phyloP scores from a whole-genome alignment of 2,329 filamentous ascomycete genomes.

The Sphaerulina musiva region DNA sequence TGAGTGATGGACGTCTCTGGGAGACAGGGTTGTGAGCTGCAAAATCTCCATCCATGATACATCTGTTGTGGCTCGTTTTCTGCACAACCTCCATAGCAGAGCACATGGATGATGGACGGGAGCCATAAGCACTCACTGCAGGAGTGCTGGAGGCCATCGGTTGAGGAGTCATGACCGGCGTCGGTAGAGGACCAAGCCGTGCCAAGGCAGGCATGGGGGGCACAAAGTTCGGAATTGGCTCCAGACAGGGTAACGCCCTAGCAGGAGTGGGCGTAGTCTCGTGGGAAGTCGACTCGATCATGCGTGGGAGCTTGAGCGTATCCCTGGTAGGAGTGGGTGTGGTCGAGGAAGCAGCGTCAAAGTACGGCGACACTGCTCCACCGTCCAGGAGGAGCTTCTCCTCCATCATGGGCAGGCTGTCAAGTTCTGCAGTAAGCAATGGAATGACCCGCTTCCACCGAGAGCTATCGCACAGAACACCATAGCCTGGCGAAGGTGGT shows the following conservation, averaged over 20 bases:
- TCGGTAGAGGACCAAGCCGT: slow-evolving; percentile 52
- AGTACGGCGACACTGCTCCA: slow-evolving; percentile 2
- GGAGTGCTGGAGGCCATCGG: slow-evolving; percentile 50
- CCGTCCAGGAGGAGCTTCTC: slow-evolving; percentile 4
- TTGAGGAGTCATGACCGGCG: slow-evolving; percentile 57
- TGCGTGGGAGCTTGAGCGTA: slow-evolving; percentile 12
- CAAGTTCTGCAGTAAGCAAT: slow-evolving; percentile 51
- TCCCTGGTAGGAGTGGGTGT: slow-evolving; percentile 24
- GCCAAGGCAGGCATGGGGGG: slow-evolving; percentile 50
- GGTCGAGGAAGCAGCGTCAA: slow-evolving; percentile 19
- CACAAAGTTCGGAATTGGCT: slow-evolving; percentile 46
- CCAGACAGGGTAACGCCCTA: slow-evolving; percentile 42
- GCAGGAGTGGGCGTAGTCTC: slow-evolving; percentile 41
- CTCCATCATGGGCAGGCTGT: slow-evolving; percentile 34
- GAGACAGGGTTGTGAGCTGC: slow-evolving; percentile 40
- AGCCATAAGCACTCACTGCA: slow-evolving; percentile 52
- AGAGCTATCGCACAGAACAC: slow-evolving; percentile 12
- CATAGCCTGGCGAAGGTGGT: slow-evolving; percentile 27
- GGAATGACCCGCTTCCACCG: slow-evolving; percentile 48
- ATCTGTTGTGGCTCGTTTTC: slow-evolving; percentile 49
- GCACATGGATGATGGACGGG: slow-evolving; percentile 52
- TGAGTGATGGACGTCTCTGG: slow-evolving; percentile 42
- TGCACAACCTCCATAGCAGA: slow-evolving; percentile 54
- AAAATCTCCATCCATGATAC: slow-evolving; percentile 46
- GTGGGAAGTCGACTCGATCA: slow-evolving; percentile 32